Evolutionary conservation across 2,329 filamentous ascomycete species (phyloP).

Genomic region (Didymella segeticola): DNA sequence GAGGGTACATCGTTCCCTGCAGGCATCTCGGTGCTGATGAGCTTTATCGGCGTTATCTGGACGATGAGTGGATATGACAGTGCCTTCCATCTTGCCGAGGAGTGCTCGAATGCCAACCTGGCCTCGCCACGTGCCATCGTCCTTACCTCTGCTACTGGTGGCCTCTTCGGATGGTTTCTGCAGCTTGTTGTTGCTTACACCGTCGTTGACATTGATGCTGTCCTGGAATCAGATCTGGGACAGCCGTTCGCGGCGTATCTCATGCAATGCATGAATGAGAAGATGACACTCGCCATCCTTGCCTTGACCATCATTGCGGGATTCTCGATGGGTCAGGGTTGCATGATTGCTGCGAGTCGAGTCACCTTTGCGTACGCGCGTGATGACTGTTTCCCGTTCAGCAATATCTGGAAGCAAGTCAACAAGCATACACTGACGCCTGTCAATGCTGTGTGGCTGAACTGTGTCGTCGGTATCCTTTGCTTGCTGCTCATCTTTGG

Average conservation of each 20-base stretch:
- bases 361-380: conserved; percentile 77
- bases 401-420: conserved; percentile 64
- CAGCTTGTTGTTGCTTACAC: conserved; percentile 77
- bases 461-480: conserved; percentile 64
- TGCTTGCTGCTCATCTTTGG: conserved; percentile 71
- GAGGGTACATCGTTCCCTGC: conserved; percentile 71
- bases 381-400: conserved; percentile 72
- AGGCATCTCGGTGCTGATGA: conserved; percentile 73
- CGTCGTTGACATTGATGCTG: conserved; percentile 66
- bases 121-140: conserved; percentile 76
- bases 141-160: conserved; percentile 70
- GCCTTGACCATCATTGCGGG: conserved; percentile 71
- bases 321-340: conserved; percentile 76
- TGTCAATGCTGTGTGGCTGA: conserved; percentile 74
- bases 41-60: conserved; percentile 74
- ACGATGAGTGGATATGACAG: conserved; percentile 73
- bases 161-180: conserved; percentile 74
- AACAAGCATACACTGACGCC: conserved; percentile 68
- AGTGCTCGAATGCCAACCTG: conserved; percentile 75
- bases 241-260: conserved; percentile 76
- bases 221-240: conserved; percentile 67
- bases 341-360: conserved; percentile 71
- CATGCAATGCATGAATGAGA: conserved; percentile 68
- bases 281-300: conserved; percentile 67
- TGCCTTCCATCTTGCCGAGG: conserved; percentile 76